phyloP scores from a whole-genome alignment of 768 basidiomycete species.

The Termitomyces bulborhizus region DNA sequence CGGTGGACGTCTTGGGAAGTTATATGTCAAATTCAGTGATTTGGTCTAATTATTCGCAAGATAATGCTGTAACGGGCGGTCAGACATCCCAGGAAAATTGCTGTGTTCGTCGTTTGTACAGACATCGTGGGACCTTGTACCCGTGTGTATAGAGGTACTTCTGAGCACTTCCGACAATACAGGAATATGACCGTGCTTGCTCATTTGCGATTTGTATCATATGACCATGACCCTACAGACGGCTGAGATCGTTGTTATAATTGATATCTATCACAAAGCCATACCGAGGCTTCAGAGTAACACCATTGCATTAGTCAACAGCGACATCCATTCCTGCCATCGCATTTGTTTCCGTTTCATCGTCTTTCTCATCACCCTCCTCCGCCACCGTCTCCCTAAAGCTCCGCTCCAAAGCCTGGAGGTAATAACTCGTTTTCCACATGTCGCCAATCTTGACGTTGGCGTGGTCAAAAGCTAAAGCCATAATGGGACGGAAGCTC shows the following conservation, averaged over 20 bases:
- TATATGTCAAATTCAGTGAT: neutral
- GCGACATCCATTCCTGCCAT: conserved; percentile 15
- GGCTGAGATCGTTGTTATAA: neutral
- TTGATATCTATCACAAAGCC: neutral
- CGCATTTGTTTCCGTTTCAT: conserved; percentile 14
- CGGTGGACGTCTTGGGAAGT: neutral
- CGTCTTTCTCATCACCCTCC: conserved; percentile 30
- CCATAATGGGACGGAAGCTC: conserved; percentile 38
- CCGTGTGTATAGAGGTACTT: neutral
- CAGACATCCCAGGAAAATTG: neutral
- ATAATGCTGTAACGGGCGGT: neutral
- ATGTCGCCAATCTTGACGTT: conserved; percentile 69
- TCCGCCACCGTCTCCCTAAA: conserved; percentile 50
- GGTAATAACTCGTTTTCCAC: conserved; percentile 81
- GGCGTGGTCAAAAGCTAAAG: conserved; percentile 78
- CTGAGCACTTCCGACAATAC: neutral
- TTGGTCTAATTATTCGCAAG: neutral
- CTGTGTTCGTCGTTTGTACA: neutral
- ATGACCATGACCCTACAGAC: neutral
- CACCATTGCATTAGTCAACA: conserved; percentile 6
- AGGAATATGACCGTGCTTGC: neutral
- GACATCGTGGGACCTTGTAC: neutral
- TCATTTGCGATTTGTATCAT: neutral
- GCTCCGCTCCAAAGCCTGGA: conserved; percentile 61
- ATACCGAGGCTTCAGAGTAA: neutral